Evolutionary conservation across 164 flowering plant species (phyloP), one percentile per base, ranked within the genome.

Genomic region (Cinnamomum micranthum): DNA sequence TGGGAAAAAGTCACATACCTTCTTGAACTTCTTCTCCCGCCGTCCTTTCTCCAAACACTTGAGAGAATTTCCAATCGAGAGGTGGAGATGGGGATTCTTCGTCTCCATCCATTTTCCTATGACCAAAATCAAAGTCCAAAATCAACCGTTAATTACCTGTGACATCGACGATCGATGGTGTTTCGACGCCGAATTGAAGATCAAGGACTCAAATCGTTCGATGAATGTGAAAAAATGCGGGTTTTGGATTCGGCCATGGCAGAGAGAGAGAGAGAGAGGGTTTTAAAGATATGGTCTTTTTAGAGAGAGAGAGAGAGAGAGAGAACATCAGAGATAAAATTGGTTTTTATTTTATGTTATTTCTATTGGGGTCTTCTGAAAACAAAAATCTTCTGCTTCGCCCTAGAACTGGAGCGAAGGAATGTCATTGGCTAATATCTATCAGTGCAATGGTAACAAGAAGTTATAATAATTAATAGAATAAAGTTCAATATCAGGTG

Each of bases 1-100:
- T 4, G 13, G 17, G 41, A 15, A 75, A 75, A 60, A 24, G 59
- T 12, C 14, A 0, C 76, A n/a, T 76, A 91, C 97, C 95, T 86
- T 91, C 97, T 76, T 88, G 95, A 69, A 91, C 92, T 77, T 91
- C 94, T 73, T 91, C 97, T 2, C 95, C 94, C 17, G 89, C 92
- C 70, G 91, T 55, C 6, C 94, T 79, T 70, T 92, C 94, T 1
- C 97, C 97, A 65, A 92, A 91, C 3, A 92, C 97, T 85, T 92
- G 97, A 68, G 95, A 86, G 82, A 92, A 92, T 75, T 89, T 91
- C 97, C 97, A 92, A 65, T 91, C 95, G 41, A 88, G 86, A 70
- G 88, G 83, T 76, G 77, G 78, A 41, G 84, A 74, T n/a, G 76
- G 88, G 80, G 76, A 68, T 33, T 28, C 41, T 66, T 25, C 69